These are phyloP conservation scores for Xylariales sp. DNA, from an alignment of 2,329 filamentous ascomycete genomes.

Conservation along the genomic window DNA sequence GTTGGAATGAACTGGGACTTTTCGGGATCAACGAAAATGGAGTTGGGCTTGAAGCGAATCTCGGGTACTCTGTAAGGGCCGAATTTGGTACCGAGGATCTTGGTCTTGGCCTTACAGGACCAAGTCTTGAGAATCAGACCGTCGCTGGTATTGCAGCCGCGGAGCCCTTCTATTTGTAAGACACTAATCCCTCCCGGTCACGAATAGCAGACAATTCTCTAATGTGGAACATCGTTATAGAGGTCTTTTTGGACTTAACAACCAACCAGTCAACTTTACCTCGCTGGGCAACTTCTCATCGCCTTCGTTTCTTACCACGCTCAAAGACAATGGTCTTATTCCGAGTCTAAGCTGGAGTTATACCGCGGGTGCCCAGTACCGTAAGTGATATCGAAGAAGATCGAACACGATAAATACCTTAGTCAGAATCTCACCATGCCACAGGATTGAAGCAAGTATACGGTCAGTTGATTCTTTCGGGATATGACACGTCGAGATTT, in stretches of 20 bases:
- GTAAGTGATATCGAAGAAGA: conserved; percentile 41
- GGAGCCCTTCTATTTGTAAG: conserved; percentile 54
- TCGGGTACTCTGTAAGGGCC: conserved; percentile 50
- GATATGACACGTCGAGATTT: conserved; percentile 56
- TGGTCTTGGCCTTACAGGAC: conserved; percentile 50
- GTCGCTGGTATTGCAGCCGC: conserved; percentile 51
- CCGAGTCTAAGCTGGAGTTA: conserved; percentile 58
- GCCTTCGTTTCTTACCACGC: conserved; percentile 52
- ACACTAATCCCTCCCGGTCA: conserved; percentile 20
- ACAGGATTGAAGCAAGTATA: conserved; percentile 53
- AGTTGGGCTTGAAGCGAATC: conserved; percentile 53
- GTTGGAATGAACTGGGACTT: conserved; percentile 49
- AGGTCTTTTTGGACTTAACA: conserved; percentile 54
- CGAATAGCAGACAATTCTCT: conserved; percentile 9
- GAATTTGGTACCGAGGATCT: conserved; percentile 48
- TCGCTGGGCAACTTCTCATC: conserved; percentile 52
- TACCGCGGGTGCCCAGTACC: conserved; percentile 56
- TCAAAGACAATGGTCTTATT: conserved; percentile 53
- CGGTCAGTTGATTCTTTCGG: conserved; percentile 55
- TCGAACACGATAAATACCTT: background rate
- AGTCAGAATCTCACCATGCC: conserved; percentile 22
- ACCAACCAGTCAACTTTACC: conserved; percentile 54
- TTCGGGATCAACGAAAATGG: conserved; percentile 53
- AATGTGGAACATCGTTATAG: conserved; percentile 39
- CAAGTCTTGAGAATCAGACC: conserved; percentile 49